A percentile compares a stretch with the other conserved stretches of the same genome.
Conservation (phyloP, 495 filamentous ascomycete species). For the Aspergillus cavernicola region DNA sequence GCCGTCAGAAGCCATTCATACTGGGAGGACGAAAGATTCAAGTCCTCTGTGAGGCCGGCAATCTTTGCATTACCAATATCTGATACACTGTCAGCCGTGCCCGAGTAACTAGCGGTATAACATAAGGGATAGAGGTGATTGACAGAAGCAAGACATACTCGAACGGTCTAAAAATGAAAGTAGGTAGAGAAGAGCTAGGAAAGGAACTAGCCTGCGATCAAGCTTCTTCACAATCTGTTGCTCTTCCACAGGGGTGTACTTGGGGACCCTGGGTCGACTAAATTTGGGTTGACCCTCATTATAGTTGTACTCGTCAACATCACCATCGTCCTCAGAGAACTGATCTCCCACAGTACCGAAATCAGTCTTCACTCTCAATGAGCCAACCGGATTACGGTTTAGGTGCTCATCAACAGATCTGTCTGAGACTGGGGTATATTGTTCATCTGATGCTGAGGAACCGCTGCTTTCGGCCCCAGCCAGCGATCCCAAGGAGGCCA, state of each 20-base stretch:
- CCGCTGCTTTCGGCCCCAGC: constrained; percentile 27
- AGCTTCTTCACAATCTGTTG: constrained; percentile 65
- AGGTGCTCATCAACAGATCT: constrained; percentile 30
- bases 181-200: constrained; percentile 77
- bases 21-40: constrained; percentile 51
- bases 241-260: constrained; percentile 75
- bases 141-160: constrained; percentile 42
- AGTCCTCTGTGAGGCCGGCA: constrained; percentile 65
- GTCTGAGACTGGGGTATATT: constrained; percentile 37
- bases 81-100: constrained; percentile 24
- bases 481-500: constrained; percentile 26
- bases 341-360: constrained; percentile 20
- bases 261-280: constrained; percentile 10
- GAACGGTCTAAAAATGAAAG: constrained; percentile 77
- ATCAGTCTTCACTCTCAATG: constrained; percentile 36
- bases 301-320: constrained; percentile 32
- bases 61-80: constrained; percentile 80
- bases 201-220: constrained; percentile 71
- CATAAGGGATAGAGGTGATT: not conserved
- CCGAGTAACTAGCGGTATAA: too few species aligned
- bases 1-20: constrained; percentile 67
- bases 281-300: constrained; percentile 27
- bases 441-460: constrained; percentile 26
- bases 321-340: constrained; percentile 18
- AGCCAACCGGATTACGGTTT: constrained; percentile 18